Percentiles rank a stretch among this genome's conserved stretches.
Conservation (phyloP, 108 stramenopile species). For the Schizochytrium sp. region DNA sequence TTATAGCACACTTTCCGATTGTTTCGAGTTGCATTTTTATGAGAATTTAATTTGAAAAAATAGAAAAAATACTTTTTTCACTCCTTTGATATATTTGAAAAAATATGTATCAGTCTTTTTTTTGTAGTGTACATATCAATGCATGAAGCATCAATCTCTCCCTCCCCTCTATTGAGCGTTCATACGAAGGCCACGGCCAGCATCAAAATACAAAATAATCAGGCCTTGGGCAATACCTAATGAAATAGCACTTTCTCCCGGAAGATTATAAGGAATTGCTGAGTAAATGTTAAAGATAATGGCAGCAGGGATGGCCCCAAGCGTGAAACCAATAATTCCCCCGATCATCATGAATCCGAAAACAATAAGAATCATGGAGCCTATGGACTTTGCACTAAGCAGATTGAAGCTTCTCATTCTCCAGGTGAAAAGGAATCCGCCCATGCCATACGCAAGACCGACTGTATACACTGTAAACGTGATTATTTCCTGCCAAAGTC, state of each 20-base stretch:
- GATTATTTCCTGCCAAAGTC: slow-evolving; percentile 42
- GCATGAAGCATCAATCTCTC: neutral
- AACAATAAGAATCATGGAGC: slow-evolving; percentile 30
- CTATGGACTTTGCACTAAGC: slow-evolving; percentile 12
- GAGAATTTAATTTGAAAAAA: too few species aligned
- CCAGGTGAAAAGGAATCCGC: slow-evolving; percentile 12
- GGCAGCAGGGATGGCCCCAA: slow-evolving; percentile 49
- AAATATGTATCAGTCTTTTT: too few species aligned
- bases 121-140: too few species aligned
- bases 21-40: too few species aligned
- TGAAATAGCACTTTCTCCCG: slow-evolving; percentile 3
- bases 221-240: slow-evolving; percentile 55
- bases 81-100: too few species aligned
- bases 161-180: slow-evolving; percentile 3
- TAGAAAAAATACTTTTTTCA: too few species aligned
- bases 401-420: slow-evolving; percentile 5
- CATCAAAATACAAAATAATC: slow-evolving; percentile 31
- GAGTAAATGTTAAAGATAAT: slow-evolving; percentile 45
- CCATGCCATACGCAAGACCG: neutral
- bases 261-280: slow-evolving; percentile 51
- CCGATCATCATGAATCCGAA: neutral
- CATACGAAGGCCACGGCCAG: slow-evolving; percentile 35
- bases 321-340: slow-evolving; percentile 12
- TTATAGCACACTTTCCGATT: too few species aligned
- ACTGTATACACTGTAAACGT: slow-evolving; percentile 14